Evolutionary conservation across 352 stramenopile genomes (phyloP).

Genomic region (Phytophthora cactorum): DNA sequence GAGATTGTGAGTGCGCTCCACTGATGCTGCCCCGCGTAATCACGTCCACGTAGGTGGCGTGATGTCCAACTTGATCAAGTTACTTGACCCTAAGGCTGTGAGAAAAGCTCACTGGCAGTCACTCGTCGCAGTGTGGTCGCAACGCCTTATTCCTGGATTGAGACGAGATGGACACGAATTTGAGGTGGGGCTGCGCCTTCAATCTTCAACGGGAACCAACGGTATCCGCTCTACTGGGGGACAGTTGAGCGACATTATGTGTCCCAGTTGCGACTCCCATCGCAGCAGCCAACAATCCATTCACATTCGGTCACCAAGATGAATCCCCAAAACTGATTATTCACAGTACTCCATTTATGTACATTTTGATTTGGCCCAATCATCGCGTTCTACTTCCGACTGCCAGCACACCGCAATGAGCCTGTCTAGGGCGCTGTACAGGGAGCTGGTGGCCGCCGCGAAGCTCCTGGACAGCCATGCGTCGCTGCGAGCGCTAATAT

Average conservation of each 20-base stretch:
- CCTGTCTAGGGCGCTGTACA: conserved; percentile 65
- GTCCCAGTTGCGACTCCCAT: neutral
- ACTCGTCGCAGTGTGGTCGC: conserved; percentile 7
- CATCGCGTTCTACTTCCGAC: neutral
- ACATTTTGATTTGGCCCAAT: neutral
- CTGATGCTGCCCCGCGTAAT: conserved; percentile 3
- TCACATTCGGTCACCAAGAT: neutral
- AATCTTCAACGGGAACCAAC: too few species aligned
- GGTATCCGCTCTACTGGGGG: too few species aligned
- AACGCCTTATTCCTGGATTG: neutral
- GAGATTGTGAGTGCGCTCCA: neutral
- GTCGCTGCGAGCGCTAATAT: conserved; percentile 67
- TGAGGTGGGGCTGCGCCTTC: neutral
- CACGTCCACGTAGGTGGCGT: neutral
- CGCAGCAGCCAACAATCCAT: conserved; percentile 8
- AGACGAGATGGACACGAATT: neutral
- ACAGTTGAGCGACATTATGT: neutral
- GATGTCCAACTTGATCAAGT: neutral
- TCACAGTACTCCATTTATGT: conserved; percentile 2
- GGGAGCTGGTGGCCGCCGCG: conserved; percentile 64
- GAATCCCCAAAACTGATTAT: neutral
- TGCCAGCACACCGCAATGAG: conserved; percentile 38
- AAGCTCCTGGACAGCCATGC: conserved; percentile 64
- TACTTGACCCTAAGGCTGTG: too few species aligned
- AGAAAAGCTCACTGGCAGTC: neutral